Base-by-base conservation (phyloP, 2,329 filamentous ascomycete genomes). In the Thielaviopsis ethacetica region DNA sequence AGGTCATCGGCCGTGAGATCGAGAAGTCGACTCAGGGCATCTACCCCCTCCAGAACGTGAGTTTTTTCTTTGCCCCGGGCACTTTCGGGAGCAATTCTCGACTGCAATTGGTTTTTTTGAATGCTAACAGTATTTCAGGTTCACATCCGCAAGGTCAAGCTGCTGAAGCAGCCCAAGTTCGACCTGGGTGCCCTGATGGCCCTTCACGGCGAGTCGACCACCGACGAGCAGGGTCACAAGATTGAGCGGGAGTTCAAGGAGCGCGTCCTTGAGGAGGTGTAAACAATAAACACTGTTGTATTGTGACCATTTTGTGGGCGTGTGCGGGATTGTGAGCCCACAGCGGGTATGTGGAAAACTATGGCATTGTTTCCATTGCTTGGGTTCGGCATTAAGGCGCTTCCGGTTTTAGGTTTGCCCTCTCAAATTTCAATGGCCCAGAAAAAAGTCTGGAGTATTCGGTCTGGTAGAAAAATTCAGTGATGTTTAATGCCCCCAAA, bases 101-200 rank as follows among this genome's bases (percentile, higher is more conserved):
- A 6, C 24, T 26, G 24, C n/a, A 7, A 2, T 17, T 41, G 15
- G 5, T 27, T 19, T 47, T 26, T 50, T 54, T 41, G 19, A 22
- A 53, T 27, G 24, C 34, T 26, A 30, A 56, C 55, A 60, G 54
- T 26, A 54, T 65, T 69, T 64, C 68, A 97, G 91, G 91, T 97
- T 71, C 93, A 98, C 82, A 95, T 98, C 77, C 91, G 93, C 78
- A 98, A 98, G 85, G 91, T 98, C 72, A 98, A 98, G 86, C 88
- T 98, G 68, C 82, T 98, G 69, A 98, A 98, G 86, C 76, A 85
- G 66, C 93, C 93, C 72, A 98, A 98, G 83, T 97, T 98, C 81
- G 93, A 98, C 73, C 86, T 98, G 66, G 93, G 93, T 76, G 86
- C 88, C 69, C 84, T 98, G 68, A 86, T 98, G 76, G 86, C 86